Evolutionary conservation across 2,329 filamentous ascomycete genomes (phyloP).

Genomic region (Westerdykella sp.): DNA sequence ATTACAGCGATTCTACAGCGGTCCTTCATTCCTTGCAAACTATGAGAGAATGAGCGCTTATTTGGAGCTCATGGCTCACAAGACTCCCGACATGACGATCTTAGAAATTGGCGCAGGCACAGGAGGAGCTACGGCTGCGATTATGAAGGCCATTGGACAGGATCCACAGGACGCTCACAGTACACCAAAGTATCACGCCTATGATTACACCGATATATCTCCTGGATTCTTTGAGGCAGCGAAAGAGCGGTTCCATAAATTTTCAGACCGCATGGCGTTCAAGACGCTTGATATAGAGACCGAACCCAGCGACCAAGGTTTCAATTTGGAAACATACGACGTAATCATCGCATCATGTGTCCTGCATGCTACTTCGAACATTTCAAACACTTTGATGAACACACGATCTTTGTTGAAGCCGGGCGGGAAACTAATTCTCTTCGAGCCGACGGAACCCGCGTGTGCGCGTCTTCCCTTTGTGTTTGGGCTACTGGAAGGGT

Average conservation of each 20-base stretch:
- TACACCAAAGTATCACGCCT: slow-evolving; percentile 4
- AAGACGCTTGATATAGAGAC: slow-evolving; percentile 16
- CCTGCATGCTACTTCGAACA: slow-evolving; percentile 12
- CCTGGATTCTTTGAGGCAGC: slow-evolving; percentile 12
- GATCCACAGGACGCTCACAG: slow-evolving; percentile 3
- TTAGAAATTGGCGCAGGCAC: slow-evolving; percentile 18
- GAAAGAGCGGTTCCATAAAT: slow-evolving; percentile 7
- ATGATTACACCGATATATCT: slow-evolving; percentile 18
- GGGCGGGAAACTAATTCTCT: slow-evolving; percentile 18
- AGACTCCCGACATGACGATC: slow-evolving; percentile 6
- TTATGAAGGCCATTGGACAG: slow-evolving; percentile 2
- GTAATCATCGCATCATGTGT: slow-evolving; percentile 32
- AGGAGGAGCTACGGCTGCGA: slow-evolving; percentile 7
- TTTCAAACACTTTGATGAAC: slow-evolving; percentile 12
- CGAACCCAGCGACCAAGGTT: slow-evolving; percentile 15
- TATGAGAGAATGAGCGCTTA: slow-evolving; percentile 22
- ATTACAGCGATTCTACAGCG: slow-evolving; percentile 11
- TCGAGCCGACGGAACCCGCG: slow-evolving; percentile 3
- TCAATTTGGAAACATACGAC: slow-evolving; percentile 13
- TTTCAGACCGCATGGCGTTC: slow-evolving; percentile 9
- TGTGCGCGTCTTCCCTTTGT: slow-evolving; percentile 2
- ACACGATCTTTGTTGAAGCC: slow-evolving; percentile 12
- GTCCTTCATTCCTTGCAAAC: slow-evolving; percentile 9
- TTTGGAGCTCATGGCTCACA: slow-evolving; percentile 5
- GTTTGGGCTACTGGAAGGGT: slow-evolving; percentile 20